Evolutionary conservation across 2,329 filamentous ascomycete species (phyloP), one percentile per base, ranked within the genome.

Genomic region (Epichloe coenophiala): DNA sequence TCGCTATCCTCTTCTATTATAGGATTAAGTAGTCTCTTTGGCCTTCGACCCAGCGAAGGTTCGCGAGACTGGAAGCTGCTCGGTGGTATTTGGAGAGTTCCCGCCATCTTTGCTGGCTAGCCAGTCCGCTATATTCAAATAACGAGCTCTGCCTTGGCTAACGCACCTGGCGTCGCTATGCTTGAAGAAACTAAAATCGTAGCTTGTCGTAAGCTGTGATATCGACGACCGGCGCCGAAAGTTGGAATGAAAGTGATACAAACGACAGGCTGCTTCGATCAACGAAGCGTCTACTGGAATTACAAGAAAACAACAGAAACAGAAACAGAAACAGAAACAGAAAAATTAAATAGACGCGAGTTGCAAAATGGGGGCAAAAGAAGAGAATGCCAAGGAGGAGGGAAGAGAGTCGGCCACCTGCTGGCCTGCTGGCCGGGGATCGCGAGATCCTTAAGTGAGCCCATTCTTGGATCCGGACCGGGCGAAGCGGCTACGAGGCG

Each of bases 1-100:
- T 74, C 72, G 53, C 65, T 64, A 55, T 73, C 70, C 62, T 78
- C 77, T 62, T 81, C 78, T 60, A 80, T 77, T 78, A 81, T 81
- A 55, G 78, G 77, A 79, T 81, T 81, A 80, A 81, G 77, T 55
- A 62, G 65, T 65, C 66, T 68, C 61, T 66, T 69, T 55, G 66
- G 67, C 67, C 73, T 74, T 70, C 76, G 76, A 65, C 63, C 77
- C 74, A 70, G 77, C 77, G 72, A 72, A 68, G 74, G 69, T 55
- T 73, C 73, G 56, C 67, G 68, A 61, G 73, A 66, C 60, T 66
- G 68, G 59, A 72, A 75, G 56, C 58, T 58, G 51, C 56, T 57
- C 55, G 53, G 51, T 35, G 51, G 51, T 51, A 52, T 40, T 17
- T 50, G 55, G 47, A 61, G 51, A 48, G 60, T 57, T 49, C 74